Evolutionary conservation across 1,139 yeast genomes (phyloP).

Genomic region (Magnusiomyces paraingens): DNA sequence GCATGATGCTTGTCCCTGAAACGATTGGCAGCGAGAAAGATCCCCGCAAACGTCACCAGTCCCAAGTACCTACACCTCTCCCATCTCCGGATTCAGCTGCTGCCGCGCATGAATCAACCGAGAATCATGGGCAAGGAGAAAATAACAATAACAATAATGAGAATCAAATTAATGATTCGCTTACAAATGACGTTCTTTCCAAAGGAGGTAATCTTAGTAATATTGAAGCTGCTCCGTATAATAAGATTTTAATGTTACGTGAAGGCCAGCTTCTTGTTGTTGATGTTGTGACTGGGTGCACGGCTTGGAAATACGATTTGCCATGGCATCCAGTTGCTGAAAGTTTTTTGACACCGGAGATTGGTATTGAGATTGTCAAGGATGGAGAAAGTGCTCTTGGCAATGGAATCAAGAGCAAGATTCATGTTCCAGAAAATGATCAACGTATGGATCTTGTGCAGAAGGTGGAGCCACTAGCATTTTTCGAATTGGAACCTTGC

Average conservation of each 20-base stretch:
- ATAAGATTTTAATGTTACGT: constrained; percentile 19
- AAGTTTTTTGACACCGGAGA: constrained; percentile 6
- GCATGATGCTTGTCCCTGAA: constrained; percentile 17
- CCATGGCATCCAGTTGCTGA: constrained; percentile 31
- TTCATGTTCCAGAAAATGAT: constrained; percentile 1
- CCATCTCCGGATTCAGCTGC: not conserved
- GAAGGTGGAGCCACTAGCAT: constrained; percentile 43
- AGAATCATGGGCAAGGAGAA: constrained; percentile 3
- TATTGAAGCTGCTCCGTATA: not conserved
- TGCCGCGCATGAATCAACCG: constrained; percentile 7
- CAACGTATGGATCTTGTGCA: not conserved
- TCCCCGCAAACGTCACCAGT: not conserved
- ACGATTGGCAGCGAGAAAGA: constrained; percentile 13
- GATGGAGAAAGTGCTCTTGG: constrained; percentile 3
- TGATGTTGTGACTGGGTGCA: constrained; percentile 42
- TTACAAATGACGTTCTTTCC: not conserved
- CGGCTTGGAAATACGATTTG: constrained; percentile 41
- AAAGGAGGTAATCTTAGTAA: not conserved
- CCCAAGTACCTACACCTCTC: not conserved
- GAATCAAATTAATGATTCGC: not conserved
- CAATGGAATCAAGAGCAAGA: not conserved
- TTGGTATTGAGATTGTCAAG: not conserved
- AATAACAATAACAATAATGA: not conserved
- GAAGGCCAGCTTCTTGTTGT: constrained; percentile 39
- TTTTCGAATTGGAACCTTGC: constrained; percentile 62